A percentile compares a stretch with the other conserved stretches of the same genome.
These are phyloP conservation scores for Aspergillus awamori DNA, from an alignment of 2,329 filamentous ascomycete genomes.

Conservation along the genomic window DNA sequence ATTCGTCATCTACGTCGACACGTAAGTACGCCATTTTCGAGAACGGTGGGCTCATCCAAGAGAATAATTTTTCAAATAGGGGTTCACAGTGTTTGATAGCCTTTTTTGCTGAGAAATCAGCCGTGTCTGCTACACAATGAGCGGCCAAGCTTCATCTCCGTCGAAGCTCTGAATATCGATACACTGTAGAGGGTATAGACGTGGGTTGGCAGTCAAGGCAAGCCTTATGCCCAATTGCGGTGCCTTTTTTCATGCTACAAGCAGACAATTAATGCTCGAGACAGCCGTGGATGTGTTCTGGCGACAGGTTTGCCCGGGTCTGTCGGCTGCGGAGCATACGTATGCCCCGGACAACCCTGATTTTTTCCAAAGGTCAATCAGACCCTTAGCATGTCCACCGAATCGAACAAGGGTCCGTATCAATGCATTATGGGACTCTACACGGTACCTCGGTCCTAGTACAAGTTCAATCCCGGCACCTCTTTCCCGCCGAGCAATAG, in stretches of 20 bases:
- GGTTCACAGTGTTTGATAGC: not conserved
- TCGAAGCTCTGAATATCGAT: not conserved
- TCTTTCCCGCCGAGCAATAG: not conserved
- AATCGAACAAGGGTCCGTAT: not conserved
- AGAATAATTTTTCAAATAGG: not conserved
- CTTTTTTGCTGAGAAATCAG: not conserved
- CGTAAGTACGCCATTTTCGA: not conserved
- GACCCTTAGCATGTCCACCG: not conserved
- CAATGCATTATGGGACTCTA: not conserved
- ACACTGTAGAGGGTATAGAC: not conserved
- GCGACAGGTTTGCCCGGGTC: not conserved
- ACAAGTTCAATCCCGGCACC: not conserved
- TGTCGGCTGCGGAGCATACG: not conserved
- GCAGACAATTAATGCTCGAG: not conserved
- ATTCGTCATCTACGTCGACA: slow-evolving; percentile 1
- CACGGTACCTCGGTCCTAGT: not conserved
- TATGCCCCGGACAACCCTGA: slow-evolving; percentile 2
- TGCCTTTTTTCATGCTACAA: not conserved
- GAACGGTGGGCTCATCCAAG: not conserved
- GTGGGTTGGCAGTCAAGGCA: not conserved
- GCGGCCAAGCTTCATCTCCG: not conserved
- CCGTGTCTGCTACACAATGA: not conserved
- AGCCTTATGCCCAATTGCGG: accelerated
- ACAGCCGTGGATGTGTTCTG: not conserved
- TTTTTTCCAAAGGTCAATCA: not conserved